Conservation (phyloP, 805 yeast species). For the Nakazawaea laoshanensis region DNA sequence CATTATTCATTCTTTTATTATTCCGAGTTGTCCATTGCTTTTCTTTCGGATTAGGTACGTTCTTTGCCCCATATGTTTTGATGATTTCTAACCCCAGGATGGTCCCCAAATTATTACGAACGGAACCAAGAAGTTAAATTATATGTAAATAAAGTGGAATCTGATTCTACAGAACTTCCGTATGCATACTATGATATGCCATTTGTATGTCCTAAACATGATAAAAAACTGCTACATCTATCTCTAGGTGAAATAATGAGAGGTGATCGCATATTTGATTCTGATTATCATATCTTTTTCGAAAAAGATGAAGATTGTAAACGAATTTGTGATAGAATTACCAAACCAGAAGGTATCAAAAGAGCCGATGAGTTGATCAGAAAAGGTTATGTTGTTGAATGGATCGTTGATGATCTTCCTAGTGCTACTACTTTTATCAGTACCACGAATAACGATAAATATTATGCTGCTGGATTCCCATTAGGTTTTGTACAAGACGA, state of each 20-base stretch:
- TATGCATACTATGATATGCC: constrained; percentile 70
- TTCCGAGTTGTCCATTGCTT: not conserved
- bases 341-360: constrained; percentile 39
- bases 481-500: constrained; percentile 60
- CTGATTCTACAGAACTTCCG: constrained; percentile 71
- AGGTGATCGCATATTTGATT: constrained; percentile 75
- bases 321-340: constrained; percentile 59
- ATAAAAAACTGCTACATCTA: constrained; percentile 52
- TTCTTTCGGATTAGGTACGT: constrained; percentile 5
- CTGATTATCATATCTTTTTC: constrained; percentile 59
- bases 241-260: constrained; percentile 70
- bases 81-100: constrained; percentile 9
- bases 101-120: constrained; percentile 29
- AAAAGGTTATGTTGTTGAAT: constrained; percentile 70
- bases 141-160: constrained; percentile 69
- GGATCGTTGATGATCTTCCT: constrained; percentile 79
- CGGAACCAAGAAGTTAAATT: constrained; percentile 59
- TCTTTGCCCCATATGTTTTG: not conserved
- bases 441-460: constrained; percentile 44
- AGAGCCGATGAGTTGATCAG: constrained; percentile 55
- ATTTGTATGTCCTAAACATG: constrained; percentile 58
- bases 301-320: constrained; percentile 60
- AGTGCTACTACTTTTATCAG: constrained; percentile 79
- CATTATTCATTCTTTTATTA: no score
- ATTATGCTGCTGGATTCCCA: constrained; percentile 83